phyloP scores from a whole-genome alignment of 768 basidiomycete genomes.

The Arthromyces matolae region DNA sequence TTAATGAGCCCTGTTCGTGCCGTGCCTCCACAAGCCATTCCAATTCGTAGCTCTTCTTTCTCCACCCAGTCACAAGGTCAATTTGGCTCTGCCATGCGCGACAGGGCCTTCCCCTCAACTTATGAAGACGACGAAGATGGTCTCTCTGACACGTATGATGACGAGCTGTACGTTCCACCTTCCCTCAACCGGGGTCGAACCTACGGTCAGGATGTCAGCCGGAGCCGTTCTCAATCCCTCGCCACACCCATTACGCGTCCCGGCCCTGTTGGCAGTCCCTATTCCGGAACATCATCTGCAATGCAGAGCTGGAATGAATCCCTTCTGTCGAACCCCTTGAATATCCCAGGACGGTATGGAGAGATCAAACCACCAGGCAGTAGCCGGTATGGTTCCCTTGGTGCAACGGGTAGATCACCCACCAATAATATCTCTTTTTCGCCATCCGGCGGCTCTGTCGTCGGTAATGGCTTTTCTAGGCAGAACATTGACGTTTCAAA shows the following conservation, averaged over 20 bases:
- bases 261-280: conserved; percentile 49
- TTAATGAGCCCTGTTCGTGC: conserved; percentile 42
- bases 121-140: conserved; percentile 80
- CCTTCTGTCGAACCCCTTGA: conserved; percentile 54
- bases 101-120: conserved; percentile 66
- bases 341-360: conserved; percentile 53
- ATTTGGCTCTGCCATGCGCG: conserved; percentile 65
- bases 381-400: conserved; percentile 65
- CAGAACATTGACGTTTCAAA: conserved; percentile 58
- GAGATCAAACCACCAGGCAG: conserved; percentile 59
- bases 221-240: conserved; percentile 76
- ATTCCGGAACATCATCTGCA: conserved; percentile 34
- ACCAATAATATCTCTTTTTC: conserved; percentile 50
- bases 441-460: conserved; percentile 36
- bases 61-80: conserved; percentile 51
- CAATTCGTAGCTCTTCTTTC: conserved; percentile 68
- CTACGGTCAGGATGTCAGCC: conserved; percentile 58
- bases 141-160: conserved; percentile 61
- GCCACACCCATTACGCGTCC: conserved; percentile 55
- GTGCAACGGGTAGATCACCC: conserved; percentile 52
- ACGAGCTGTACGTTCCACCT: conserved; percentile 45
- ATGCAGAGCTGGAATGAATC: conserved; percentile 63
- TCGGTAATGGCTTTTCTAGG: conserved; percentile 45
- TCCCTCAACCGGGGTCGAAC: conserved; percentile 53
- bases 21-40: conserved; percentile 47